Evolutionary conservation across 306 rosid species (phyloP).

Genomic region (Prunus kanzakura): DNA sequence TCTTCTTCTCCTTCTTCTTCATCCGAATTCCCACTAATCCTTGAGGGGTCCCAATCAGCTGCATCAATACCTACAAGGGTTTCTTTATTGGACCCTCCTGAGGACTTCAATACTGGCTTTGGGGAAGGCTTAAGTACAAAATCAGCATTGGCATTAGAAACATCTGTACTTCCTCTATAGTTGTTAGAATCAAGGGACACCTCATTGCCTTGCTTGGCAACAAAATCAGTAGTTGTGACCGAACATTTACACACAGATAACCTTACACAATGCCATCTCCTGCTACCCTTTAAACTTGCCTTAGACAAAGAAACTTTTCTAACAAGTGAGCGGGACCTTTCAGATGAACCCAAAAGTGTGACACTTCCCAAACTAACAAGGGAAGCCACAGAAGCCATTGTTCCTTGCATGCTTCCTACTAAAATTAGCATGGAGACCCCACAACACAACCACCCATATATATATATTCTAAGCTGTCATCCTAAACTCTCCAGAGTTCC

Average conservation of each 20-base stretch:
- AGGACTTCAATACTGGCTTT: conserved; percentile 69
- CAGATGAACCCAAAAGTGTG: conserved; percentile 49
- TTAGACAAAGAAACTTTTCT: conserved; percentile 68
- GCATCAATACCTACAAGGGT: conserved; percentile 37
- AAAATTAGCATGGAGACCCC: conserved; percentile 45
- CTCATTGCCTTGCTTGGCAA: conserved; percentile 76
- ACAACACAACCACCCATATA: conserved; percentile 21
- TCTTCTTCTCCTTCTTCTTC: conserved; percentile 38
- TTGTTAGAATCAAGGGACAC: conserved; percentile 72
- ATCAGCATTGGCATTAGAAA: conserved; percentile 38
- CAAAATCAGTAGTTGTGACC: conserved; percentile 69
- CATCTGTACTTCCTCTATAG: conserved; percentile 46
- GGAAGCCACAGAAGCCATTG: conserved; percentile 77
- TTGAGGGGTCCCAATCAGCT: conserved; percentile 40
- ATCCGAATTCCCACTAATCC: conserved; percentile 28
- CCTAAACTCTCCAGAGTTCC: conserved; percentile 4
- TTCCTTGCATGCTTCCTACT: conserved; percentile 71
- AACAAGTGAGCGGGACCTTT: conserved; percentile 52
- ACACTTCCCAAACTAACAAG: conserved; percentile 65
- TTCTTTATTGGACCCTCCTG: conserved; percentile 32
- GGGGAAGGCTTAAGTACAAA: conserved; percentile 84
- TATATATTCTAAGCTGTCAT: conserved; percentile 21
- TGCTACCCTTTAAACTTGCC: conserved; percentile 45
- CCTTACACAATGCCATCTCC: conserved; percentile 73
- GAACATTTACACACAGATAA: conserved; percentile 90